Conservation (phyloP, 2,329 filamentous ascomycete species). For the Talaromyces sp. region DNA sequence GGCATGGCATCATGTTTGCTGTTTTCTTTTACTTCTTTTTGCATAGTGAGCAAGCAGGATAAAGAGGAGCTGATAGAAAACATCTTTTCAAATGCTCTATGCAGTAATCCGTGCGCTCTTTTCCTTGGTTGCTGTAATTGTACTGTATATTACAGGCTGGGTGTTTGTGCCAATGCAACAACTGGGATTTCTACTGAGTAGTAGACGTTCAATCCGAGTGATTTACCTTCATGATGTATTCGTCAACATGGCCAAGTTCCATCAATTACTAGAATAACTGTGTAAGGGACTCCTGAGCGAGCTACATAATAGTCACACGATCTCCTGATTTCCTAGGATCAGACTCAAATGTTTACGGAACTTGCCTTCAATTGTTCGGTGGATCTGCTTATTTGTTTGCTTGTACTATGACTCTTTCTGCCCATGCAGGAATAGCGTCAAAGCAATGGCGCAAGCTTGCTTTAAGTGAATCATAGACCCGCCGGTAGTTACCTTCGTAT, state of each 20-base stretch:
- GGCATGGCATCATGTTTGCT: conserved; percentile 6
- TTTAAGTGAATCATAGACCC: neutral
- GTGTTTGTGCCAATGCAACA: conserved; percentile 9
- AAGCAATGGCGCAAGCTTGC: neutral
- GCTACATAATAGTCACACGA: neutral
- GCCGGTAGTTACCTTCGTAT: neutral
- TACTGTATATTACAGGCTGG: conserved; percentile 14
- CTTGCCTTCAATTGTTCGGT: neutral
- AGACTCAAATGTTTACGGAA: neutral
- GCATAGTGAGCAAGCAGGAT: conserved; percentile 14
- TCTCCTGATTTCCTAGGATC: neutral
- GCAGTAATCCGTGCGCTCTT: conserved; percentile 3
- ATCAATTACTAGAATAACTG: neutral
- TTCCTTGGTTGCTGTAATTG: conserved; percentile 8
- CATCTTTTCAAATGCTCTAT: conserved; percentile 7
- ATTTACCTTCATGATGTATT: neutral
- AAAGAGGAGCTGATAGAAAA: conserved; percentile 11
- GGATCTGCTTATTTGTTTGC: neutral
- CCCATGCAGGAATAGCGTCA: neutral
- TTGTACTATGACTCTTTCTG: neutral
- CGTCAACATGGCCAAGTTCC: neutral
- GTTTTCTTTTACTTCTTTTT: neutral
- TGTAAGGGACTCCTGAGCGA: neutral
- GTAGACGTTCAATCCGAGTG: neutral
- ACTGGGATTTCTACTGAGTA: neutral